Conservation (phyloP, 73 alveolate species). For the Vitrella brassicaformis region DNA sequence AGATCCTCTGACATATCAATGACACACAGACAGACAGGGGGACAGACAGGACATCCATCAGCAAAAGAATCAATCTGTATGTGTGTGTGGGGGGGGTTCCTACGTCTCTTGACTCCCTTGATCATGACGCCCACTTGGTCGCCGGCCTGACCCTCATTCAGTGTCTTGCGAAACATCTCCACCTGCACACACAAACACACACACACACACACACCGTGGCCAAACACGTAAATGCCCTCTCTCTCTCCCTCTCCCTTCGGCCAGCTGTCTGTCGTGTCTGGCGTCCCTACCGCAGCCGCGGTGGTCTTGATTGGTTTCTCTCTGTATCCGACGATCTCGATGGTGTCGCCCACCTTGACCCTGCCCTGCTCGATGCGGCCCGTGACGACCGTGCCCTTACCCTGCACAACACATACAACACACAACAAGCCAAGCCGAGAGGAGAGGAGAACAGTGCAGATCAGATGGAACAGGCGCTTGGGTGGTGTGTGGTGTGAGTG, state of each 20-base stretch:
- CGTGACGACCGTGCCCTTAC: slow-evolving; percentile 88
- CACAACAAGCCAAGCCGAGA: slow-evolving; percentile 43
- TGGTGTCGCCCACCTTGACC: slow-evolving; percentile 67
- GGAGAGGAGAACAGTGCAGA: neutral
- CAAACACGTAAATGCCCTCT: too few relatives aligned
- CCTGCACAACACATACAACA: neutral
- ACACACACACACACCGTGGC: neutral
- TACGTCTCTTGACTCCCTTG: slow-evolving; percentile 60
- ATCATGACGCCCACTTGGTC: slow-evolving; percentile 82
- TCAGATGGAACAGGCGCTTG: too few relatives aligned
- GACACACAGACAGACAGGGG: neutral
- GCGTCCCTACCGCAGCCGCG: too few relatives aligned
- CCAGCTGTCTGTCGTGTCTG: too few relatives aligned
- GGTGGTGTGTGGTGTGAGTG: too few relatives aligned
- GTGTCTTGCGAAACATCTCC: slow-evolving; percentile 74
- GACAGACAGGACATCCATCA: neutral
- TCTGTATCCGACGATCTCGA: slow-evolving; percentile 74
- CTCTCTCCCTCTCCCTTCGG: too few relatives aligned
- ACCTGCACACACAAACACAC: slow-evolving; percentile 6
- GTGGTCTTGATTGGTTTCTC: too few relatives aligned
- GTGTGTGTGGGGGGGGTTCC: slow-evolving; percentile 15
- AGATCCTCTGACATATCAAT: slow-evolving; percentile 1
- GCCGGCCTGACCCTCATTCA: slow-evolving; percentile 84
- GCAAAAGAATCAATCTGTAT: neutral
- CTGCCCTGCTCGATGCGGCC: slow-evolving; percentile 89